Conservation (phyloP, 345 rosid genomes). For the Dovyalis caffra region DNA sequence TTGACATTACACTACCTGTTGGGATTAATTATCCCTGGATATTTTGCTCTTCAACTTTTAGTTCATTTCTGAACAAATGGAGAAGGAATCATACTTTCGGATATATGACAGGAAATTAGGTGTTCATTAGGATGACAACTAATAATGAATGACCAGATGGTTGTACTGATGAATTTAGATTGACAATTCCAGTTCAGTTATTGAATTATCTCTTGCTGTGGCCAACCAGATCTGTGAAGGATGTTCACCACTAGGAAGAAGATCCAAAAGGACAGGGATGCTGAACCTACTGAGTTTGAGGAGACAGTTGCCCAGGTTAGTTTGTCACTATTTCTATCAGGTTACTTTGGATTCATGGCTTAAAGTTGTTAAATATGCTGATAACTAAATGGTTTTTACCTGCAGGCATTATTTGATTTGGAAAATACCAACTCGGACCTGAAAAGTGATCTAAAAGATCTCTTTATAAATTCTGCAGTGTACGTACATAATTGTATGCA, state of each 20-base stretch:
- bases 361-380: background rate
- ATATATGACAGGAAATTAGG: too few species aligned
- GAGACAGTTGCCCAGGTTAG: constrained; percentile 78
- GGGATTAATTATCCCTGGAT: too few species aligned
- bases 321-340: background rate
- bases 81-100: background rate
- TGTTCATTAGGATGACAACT: background rate
- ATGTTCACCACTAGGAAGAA: constrained; percentile 77
- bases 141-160: background rate
- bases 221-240: constrained; percentile 43
- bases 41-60: too few species aligned
- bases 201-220: background rate
- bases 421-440: constrained; percentile 81
- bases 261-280: constrained; percentile 82
- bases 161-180: background rate
- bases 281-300: constrained; percentile 75
- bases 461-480: constrained; percentile 72
- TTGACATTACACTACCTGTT: too few species aligned
- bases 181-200: background rate
- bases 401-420: constrained; percentile 76
- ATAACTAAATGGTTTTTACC: background rate
- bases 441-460: constrained; percentile 79
- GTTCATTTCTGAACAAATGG: background rate
- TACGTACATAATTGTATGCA: constrained; percentile 22
- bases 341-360: background rate